A percentile compares a stretch with the other conserved stretches of the same genome.
phyloP scores from a whole-genome alignment of 2,329 filamentous ascomycete genomes.

The Dryadomyces sulphureus region DNA sequence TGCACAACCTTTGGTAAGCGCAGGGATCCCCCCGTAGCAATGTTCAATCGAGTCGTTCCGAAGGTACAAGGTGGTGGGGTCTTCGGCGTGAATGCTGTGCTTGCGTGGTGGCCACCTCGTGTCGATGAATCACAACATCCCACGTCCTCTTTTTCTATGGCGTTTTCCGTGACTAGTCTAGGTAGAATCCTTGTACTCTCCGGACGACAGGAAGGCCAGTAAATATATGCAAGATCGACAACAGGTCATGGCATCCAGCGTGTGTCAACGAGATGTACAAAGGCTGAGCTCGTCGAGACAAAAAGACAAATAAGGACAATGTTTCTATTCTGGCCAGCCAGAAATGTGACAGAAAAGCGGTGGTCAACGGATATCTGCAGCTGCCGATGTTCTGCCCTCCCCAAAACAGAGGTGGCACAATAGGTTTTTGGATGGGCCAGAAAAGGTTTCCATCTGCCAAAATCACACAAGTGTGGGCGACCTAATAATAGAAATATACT shows the following conservation, averaged over 20 bases:
- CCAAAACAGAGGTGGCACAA: not conserved
- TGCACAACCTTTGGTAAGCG: not conserved
- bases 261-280: not conserved
- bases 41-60: not conserved
- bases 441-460: no score
- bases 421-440: no score
- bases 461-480: not conserved
- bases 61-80: not conserved
- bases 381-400: not conserved
- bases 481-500: not conserved
- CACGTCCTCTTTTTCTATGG: not conserved
- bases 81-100: not conserved
- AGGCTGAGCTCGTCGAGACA: not conserved
- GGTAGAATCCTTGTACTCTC: not conserved
- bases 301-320: not conserved
- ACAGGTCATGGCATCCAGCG: not conserved
- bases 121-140: not conserved
- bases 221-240: not conserved
- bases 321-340: not conserved
- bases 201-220: not conserved
- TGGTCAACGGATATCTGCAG: not conserved
- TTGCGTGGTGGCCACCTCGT: not conserved
- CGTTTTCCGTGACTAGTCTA: not conserved
- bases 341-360: not conserved
- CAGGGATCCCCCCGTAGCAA: not conserved